phyloP scores from a whole-genome alignment of 2,329 filamentous ascomycete genomes.

The Phoma sp. region DNA sequence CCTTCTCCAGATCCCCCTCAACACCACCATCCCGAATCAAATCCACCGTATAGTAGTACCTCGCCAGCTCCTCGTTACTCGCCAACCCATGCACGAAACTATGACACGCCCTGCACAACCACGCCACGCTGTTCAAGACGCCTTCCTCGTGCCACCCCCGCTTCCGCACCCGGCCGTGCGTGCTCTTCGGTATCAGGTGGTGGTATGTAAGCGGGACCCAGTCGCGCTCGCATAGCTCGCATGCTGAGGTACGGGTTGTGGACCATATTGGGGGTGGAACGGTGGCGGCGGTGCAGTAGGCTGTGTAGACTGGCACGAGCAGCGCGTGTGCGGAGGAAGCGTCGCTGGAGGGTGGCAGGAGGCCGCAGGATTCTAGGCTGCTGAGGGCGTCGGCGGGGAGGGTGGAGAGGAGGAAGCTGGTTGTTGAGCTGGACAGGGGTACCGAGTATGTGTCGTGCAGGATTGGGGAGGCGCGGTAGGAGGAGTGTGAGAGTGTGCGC shows the following conservation, averaged over 20 bases:
- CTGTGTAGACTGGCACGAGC: conserved; percentile 66
- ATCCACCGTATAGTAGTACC: conserved; percentile 75
- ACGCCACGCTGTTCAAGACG: conserved; percentile 79
- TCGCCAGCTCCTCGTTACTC: conserved; percentile 77
- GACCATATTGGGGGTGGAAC: conserved; percentile 69
- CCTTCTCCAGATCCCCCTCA: conserved; percentile 64
- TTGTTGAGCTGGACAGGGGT: conserved; percentile 65
- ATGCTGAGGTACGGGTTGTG: conserved; percentile 61
- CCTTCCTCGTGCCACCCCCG: conserved; percentile 79
- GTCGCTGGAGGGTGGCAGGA: conserved; percentile 58
- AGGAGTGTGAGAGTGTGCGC: conserved; percentile 65
- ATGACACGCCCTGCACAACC: conserved; percentile 86
- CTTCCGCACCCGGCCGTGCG: conserved; percentile 77
- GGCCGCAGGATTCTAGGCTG: conserved; percentile 69
- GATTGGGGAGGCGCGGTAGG: conserved; percentile 55
- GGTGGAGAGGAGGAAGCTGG: conserved; percentile 56
- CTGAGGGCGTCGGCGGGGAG: conserved; percentile 69
- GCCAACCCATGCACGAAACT: conserved; percentile 79
- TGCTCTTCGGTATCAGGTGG: conserved; percentile 79
- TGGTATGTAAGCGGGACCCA: conserved; percentile 83
- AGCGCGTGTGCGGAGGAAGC: conserved; percentile 56
- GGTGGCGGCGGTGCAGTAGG: conserved; percentile 65
- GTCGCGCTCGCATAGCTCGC: conserved; percentile 77
- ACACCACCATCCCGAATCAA: conserved; percentile 73
- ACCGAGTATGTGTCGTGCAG: conserved; percentile 63